Conservation (phyloP, 2,329 filamentous ascomycete genomes). For the Diaporthe longicolla region DNA sequence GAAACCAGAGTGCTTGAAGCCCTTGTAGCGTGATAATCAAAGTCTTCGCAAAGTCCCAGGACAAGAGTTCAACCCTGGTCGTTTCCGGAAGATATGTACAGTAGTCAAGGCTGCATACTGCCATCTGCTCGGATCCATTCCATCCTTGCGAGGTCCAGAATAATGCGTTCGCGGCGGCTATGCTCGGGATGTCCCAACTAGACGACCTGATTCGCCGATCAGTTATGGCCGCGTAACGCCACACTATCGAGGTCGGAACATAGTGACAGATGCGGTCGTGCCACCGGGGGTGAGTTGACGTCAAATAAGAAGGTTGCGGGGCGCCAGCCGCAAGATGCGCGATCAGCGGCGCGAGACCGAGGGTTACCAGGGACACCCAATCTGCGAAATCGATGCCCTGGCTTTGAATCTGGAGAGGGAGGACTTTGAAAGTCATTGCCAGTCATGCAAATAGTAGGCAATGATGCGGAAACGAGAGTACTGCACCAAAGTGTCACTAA, state of each 20-base stretch:
- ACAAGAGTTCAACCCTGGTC: not conserved
- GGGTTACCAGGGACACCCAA: slow-evolving; percentile 1
- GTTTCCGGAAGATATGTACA: slow-evolving; percentile 13
- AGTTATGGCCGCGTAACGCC: slow-evolving; percentile 22
- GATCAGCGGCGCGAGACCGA: slow-evolving; percentile 18
- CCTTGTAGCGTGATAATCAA: not conserved
- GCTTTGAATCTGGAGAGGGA: slow-evolving; percentile 2
- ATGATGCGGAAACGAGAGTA: not conserved
- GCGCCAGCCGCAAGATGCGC: slow-evolving; percentile 28
- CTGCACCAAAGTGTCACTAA: not conserved
- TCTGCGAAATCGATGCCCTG: not conserved
- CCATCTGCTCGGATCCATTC: not conserved
- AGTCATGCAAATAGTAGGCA: not conserved
- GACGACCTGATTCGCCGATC: not conserved
- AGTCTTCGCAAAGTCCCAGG: slow-evolving; percentile 19
- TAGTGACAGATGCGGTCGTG: slow-evolving; percentile 13
- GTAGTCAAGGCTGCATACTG: not conserved
- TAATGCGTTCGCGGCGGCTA: slow-evolving; percentile 6
- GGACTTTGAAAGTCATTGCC: not conserved
- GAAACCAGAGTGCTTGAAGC: not conserved
- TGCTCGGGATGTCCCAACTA: not conserved
- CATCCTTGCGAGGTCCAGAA: slow-evolving; percentile 16
- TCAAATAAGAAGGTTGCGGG: slow-evolving; percentile 17
- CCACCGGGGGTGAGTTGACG: not conserved
- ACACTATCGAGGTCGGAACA: not conserved